Evolutionary conservation across 495 filamentous ascomycete species (phyloP).

Genomic region (Aspergillus sclerotioniger): DNA sequence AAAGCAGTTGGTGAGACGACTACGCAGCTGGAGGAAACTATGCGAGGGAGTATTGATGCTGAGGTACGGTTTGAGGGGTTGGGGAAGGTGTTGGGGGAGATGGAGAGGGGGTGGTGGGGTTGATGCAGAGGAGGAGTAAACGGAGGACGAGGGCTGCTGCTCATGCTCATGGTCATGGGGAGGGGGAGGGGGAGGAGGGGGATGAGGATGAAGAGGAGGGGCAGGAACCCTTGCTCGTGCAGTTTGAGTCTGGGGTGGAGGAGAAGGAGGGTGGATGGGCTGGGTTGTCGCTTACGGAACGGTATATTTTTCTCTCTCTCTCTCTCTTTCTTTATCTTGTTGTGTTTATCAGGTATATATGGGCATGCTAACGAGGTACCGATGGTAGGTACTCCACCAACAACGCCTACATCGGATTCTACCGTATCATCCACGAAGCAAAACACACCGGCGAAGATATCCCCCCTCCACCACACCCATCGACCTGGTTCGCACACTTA

Average conservation of each 20-base stretch:
- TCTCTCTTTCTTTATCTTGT: not conserved
- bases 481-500: slow-evolving; percentile 67
- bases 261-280: slow-evolving; percentile 32
- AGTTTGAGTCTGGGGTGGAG: slow-evolving; percentile 28
- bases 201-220: slow-evolving; percentile 21
- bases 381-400: slow-evolving; percentile 61
- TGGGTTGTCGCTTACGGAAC: slow-evolving; percentile 35
- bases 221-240: slow-evolving; percentile 19
- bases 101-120: slow-evolving; percentile 31
- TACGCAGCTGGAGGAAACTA: slow-evolving; percentile 35
- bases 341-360: not conserved
- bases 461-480: slow-evolving; percentile 62
- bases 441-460: slow-evolving; percentile 62
- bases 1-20: slow-evolving; percentile 32
- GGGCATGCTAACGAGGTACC: not conserved
- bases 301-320: slow-evolving; percentile 24
- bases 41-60: slow-evolving; percentile 41
- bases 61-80: slow-evolving; percentile 34
- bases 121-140: slow-evolving; percentile 12
- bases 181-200: slow-evolving; percentile 27
- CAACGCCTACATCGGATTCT: slow-evolving; percentile 79
- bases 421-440: slow-evolving; percentile 73
- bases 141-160: slow-evolving; percentile 13
- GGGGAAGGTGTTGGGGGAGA: slow-evolving; percentile 26
- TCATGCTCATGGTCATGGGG: slow-evolving; percentile 22